Evolutionary conservation across 441 rosid genomes (phyloP).

Genomic region (Raphanus hybrid): DNA sequence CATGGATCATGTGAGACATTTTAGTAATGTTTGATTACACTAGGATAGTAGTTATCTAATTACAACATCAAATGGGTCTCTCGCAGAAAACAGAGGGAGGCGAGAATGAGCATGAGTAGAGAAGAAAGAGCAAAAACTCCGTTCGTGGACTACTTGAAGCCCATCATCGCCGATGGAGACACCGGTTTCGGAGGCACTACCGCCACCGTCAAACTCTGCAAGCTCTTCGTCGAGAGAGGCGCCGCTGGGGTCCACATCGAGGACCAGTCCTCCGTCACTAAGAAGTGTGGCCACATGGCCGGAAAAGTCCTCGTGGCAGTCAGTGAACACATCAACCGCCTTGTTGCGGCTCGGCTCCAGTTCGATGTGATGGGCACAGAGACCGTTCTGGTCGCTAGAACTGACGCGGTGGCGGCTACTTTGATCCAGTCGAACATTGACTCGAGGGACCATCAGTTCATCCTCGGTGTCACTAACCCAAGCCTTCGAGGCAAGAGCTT

Average conservation of each 20-base stretch:
- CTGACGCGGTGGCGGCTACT: slow-evolving; percentile 84
- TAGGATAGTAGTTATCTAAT: not conserved
- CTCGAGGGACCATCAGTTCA: slow-evolving; percentile 85
- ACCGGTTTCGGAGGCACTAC: slow-evolving; percentile 94
- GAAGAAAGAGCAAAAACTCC: slow-evolving; percentile 90
- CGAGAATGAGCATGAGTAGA: slow-evolving; percentile 83
- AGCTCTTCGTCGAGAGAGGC: slow-evolving; percentile 90
- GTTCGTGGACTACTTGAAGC: slow-evolving; percentile 80
- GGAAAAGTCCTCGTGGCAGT: slow-evolving; percentile 92
- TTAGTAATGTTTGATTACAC: not conserved
- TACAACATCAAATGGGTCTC: slow-evolving; percentile 35
- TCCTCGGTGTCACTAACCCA: slow-evolving; percentile 84
- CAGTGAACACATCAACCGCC: slow-evolving; percentile 86
- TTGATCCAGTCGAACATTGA: slow-evolving; percentile 88
- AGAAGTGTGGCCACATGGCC: slow-evolving; percentile 97
- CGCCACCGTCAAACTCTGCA: slow-evolving; percentile 91
- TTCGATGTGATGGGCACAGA: slow-evolving; percentile 94
- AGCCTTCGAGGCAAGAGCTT: slow-evolving; percentile 62
- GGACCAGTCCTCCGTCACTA: slow-evolving; percentile 93
- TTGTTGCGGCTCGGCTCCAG: slow-evolving; percentile 91
- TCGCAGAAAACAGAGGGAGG: slow-evolving; percentile 86
- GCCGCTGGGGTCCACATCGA: slow-evolving; percentile 96
- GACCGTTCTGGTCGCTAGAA: slow-evolving; percentile 87
- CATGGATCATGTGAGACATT: not conserved
- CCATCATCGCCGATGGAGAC: slow-evolving; percentile 96